Conservation (phyloP, 163 green algal species). For the Chloromonas sp. region DNA sequence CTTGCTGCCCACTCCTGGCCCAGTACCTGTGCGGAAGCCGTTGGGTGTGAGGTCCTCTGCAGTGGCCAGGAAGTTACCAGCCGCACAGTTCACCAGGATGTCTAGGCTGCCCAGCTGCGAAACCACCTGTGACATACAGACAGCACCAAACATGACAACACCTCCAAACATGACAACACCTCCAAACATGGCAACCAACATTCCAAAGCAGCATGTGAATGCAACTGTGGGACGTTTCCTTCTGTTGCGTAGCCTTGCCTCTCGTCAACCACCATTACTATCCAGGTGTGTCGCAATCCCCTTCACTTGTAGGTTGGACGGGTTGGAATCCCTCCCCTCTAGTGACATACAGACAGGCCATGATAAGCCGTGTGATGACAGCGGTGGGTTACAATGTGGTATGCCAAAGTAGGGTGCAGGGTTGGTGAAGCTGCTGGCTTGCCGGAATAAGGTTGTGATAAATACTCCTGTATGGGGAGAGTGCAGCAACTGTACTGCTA, state of each 20-base stretch:
- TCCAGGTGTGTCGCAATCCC: no score
- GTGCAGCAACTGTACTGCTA: no score
- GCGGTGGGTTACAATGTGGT: background rate
- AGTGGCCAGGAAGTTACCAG: constrained; percentile 90
- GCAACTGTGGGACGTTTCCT: background rate
- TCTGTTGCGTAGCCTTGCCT: background rate
- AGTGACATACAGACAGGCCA: background rate
- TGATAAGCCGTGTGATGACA: background rate
- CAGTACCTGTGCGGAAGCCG: constrained; percentile 75
- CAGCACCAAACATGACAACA: background rate
- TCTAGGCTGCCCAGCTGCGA: constrained; percentile 61
- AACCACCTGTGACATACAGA: constrained; percentile 1
- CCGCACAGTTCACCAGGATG: constrained; percentile 93
- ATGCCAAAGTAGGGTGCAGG: no score
- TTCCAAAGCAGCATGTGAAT: no score
- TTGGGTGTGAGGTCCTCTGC: constrained; percentile 80
- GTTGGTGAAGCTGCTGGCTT: no score
- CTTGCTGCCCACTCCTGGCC: no score
- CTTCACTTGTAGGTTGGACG: no score
- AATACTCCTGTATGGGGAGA: no score
- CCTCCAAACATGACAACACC: background rate
- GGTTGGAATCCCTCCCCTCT: no score
- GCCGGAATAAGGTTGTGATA: no score
- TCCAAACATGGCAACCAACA: background rate
- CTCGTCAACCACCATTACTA: background rate